Percentiles rank a stretch among this genome's conserved stretches.
These are phyloP conservation scores for Phytophthora agathidicida DNA, from an alignment of 352 stramenopile genomes.

Conservation along the genomic window DNA sequence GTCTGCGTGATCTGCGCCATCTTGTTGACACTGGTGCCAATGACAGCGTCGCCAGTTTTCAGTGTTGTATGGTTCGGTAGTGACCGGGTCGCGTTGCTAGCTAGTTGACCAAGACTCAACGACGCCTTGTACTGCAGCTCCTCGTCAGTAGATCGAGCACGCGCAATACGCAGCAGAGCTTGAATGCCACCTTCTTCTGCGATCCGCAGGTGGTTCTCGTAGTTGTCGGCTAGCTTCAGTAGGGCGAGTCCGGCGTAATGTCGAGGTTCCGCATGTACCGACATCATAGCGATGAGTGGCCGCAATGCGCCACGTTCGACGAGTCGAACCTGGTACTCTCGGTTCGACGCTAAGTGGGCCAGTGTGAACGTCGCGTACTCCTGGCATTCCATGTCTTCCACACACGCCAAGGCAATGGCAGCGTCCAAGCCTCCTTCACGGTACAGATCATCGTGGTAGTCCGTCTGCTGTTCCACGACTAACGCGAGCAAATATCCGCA, in stretches of 20 bases:
- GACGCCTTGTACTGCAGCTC: slow-evolving; percentile 96
- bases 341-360: slow-evolving; percentile 94
- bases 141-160: slow-evolving; percentile 91
- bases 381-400: slow-evolving; percentile 96
- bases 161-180: slow-evolving; percentile 92
- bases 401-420: slow-evolving; percentile 89
- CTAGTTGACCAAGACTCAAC: slow-evolving; percentile 92
- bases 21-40: slow-evolving; percentile 74
- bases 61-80: slow-evolving; percentile 69
- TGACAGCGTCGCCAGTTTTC: slow-evolving; percentile 43
- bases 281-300: slow-evolving; percentile 97
- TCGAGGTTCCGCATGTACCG: slow-evolving; percentile 91
- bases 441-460: slow-evolving; percentile 93
- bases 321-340: slow-evolving; percentile 93
- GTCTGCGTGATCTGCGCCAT: slow-evolving; percentile 81
- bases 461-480: slow-evolving; percentile 89
- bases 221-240: slow-evolving; percentile 98
- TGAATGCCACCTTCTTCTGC: slow-evolving; percentile 96
- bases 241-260: slow-evolving; percentile 96
- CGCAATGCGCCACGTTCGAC: slow-evolving; percentile 91
- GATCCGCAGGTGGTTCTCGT: slow-evolving; percentile 97
- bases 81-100: slow-evolving; percentile 88
- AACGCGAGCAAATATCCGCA: slow-evolving; percentile 94
- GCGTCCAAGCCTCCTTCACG: slow-evolving; percentile 88
- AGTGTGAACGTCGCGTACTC: slow-evolving; percentile 97